Percentiles rank a stretch among this genome's conserved stretches.
Evolutionary conservation across 2,329 filamentous ascomycete species (phyloP).

Genomic region (Bisporella sp.): DNA sequence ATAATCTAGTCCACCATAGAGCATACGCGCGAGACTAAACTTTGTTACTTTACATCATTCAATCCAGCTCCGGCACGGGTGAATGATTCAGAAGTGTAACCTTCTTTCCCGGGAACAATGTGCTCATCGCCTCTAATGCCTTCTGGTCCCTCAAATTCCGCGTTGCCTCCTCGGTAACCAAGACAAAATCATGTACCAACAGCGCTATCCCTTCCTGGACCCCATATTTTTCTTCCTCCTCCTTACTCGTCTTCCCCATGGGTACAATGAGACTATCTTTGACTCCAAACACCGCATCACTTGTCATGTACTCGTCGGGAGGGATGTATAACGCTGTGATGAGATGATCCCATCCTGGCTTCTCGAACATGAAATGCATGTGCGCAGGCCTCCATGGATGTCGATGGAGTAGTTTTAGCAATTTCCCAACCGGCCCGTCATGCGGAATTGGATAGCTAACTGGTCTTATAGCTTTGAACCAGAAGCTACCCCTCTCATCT

Average conservation of each 20-base stretch:
- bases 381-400: conserved; percentile 70
- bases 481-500: conserved; percentile 66
- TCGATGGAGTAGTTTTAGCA: conserved; percentile 54
- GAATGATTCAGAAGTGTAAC: conserved; percentile 69
- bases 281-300: conserved; percentile 79
- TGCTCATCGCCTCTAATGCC: conserved; percentile 56
- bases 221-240: conserved; percentile 51
- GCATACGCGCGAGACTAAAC: too few relatives aligned
- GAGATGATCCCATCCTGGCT: conserved; percentile 66
- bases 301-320: conserved; percentile 71
- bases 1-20: too few relatives aligned
- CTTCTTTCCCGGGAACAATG: conserved; percentile 29
- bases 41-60: too few relatives aligned
- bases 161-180: conserved; percentile 64
- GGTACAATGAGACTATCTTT: conserved; percentile 72
- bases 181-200: conserved; percentile 67
- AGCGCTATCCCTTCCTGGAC: conserved; percentile 56
- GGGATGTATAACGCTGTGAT: conserved; percentile 77
- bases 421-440: conserved; percentile 73
- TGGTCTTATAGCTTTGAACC: conserved; percentile 76
- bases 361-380: conserved; percentile 82
- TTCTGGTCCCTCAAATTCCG: conserved; percentile 55
- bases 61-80: conserved; percentile 61
- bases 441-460: conserved; percentile 78
- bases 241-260: conserved; percentile 40